phyloP scores from a whole-genome alignment of 2,329 filamentous ascomycete genomes.

The Xylaria sp. region DNA sequence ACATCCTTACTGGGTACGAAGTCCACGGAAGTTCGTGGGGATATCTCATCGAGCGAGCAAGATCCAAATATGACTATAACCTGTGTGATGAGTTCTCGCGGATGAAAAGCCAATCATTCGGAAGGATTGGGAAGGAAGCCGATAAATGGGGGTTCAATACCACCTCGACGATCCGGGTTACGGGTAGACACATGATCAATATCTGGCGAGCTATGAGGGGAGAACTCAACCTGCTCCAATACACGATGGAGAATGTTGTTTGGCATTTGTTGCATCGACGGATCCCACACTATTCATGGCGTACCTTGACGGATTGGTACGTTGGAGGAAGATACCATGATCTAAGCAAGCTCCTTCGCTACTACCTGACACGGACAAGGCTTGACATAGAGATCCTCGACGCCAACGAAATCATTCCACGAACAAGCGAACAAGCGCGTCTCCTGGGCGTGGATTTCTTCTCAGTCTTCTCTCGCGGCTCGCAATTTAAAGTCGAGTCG shows the following conservation, averaged over 20 bases:
- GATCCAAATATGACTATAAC: slow-evolving; percentile 84
- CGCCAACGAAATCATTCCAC: slow-evolving; percentile 81
- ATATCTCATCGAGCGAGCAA: slow-evolving; percentile 87
- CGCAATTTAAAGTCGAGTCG: slow-evolving; percentile 98
- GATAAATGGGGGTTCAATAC: slow-evolving; percentile 95
- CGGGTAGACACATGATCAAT: slow-evolving; percentile 93
- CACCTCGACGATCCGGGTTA: slow-evolving; percentile 89
- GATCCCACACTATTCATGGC: slow-evolving; percentile 84
- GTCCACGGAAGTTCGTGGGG: slow-evolving; percentile 95
- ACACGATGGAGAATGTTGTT: slow-evolving; percentile 93
- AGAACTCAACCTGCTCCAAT: slow-evolving; percentile 90
- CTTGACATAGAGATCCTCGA: slow-evolving; percentile 91
- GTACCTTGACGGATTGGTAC: slow-evolving; percentile 82
- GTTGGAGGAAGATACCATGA: slow-evolving; percentile 68
- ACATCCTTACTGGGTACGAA: slow-evolving; percentile 93
- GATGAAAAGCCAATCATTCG: slow-evolving; percentile 81
- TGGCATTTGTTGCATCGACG: slow-evolving; percentile 88
- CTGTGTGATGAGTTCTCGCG: slow-evolving; percentile 90
- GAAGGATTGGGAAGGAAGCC: slow-evolving; percentile 81
- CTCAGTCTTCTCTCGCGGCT: slow-evolving; percentile 91
- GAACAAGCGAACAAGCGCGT: slow-evolving; percentile 92
- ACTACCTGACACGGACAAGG: slow-evolving; percentile 75
- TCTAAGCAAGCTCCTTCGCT: slow-evolving; percentile 73
- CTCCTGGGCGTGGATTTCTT: slow-evolving; percentile 95
- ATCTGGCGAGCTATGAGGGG: slow-evolving; percentile 94